Evolutionary conservation across 1,284 basidiomycete species (phyloP), one percentile per base, ranked within the genome.

Genomic region (Erythrobasidium hasegawianum): DNA sequence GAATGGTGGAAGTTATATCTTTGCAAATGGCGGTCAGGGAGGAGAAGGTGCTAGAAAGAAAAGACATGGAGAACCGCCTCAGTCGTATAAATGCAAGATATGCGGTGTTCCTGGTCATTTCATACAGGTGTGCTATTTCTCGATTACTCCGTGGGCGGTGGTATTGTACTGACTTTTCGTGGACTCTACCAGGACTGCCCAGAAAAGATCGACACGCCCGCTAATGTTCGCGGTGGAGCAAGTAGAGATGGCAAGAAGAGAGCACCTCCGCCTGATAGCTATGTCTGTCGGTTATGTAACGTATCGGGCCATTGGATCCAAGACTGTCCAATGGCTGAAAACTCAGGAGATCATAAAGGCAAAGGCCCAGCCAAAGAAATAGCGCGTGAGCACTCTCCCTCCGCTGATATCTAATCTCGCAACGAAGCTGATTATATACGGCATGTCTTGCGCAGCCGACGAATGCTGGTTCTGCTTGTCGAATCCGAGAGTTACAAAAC

Each of bases 381-480:
- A 67, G 83, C 81, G 65, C 87, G 89, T 89, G 74, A 75, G 87
- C 79, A 4, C 43, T 47, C 8, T 47, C 33, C 41, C 10, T 72
- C 13, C 20, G 22, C 10, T n/a, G 9, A 70, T 74, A 54, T 68
- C 70, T 70, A 22, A 61, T 9, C 26, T n/a, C 29, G 11, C 27
- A 14, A n/a, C 22, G 2, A 39, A 22, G 10, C 14, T 40, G 57
- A 67, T 53, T 7, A 18, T 10, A 13, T 20, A 14, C n/a, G 29
- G 11, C 20, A 55, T 39, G 18, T 59, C 16, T 60, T 5, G 5
- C 33, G n/a, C 71, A 90, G 88, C 89, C 69, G 87, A 87, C 68
- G 87, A 90, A 78, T 94, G 93, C 77, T 96, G 93, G 92, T 96
- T 96, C 81, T 97, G 93, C 76, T 76, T 97, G 61, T 93, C 90